These are phyloP conservation scores for Laguncularia racemosa DNA, from an alignment of 345 rosid species.

Conservation along the genomic window DNA sequence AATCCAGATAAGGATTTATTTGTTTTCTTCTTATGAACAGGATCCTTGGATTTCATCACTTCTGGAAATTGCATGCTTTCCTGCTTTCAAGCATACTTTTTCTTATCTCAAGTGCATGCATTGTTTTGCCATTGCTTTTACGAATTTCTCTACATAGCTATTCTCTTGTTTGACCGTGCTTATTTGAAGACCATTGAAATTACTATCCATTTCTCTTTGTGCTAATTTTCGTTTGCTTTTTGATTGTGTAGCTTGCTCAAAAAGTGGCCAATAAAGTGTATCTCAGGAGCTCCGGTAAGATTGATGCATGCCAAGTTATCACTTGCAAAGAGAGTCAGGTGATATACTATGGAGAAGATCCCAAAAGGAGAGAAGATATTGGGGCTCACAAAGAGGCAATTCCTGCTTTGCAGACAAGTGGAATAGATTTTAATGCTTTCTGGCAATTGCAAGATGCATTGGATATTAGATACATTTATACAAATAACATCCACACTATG, in stretches of 20 bases:
- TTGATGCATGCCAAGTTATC: slow-evolving; percentile 41
- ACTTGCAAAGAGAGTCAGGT: slow-evolving; percentile 66
- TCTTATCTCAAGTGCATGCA: no score
- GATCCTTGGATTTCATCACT: no score
- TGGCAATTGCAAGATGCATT: slow-evolving; percentile 66
- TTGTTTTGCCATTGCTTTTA: no score
- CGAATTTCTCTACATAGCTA: no score
- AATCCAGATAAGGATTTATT: no score
- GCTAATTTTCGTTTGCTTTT: slow-evolving; percentile 2
- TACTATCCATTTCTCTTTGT: neutral
- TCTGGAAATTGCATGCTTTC: no score
- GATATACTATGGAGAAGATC: slow-evolving; percentile 67
- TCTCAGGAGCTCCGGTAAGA: slow-evolving; percentile 73
- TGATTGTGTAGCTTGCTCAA: slow-evolving; percentile 56
- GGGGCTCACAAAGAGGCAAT: slow-evolving; percentile 39
- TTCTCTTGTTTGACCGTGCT: no score
- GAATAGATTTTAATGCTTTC: slow-evolving; percentile 63
- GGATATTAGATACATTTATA: slow-evolving; percentile 72
- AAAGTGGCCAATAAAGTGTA: slow-evolving; percentile 75
- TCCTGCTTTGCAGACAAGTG: slow-evolving; percentile 67
- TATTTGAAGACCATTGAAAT: neutral
- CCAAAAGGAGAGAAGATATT: slow-evolving; percentile 52
- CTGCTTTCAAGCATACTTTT: no score
- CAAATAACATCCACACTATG: slow-evolving; percentile 73
- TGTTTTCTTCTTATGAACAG: no score